Percentiles rank a stretch among this genome's conserved stretches.
These are phyloP conservation scores for Stagonosporopsis vannaccii DNA, from an alignment of 2,329 filamentous ascomycete genomes.

Conservation along the genomic window DNA sequence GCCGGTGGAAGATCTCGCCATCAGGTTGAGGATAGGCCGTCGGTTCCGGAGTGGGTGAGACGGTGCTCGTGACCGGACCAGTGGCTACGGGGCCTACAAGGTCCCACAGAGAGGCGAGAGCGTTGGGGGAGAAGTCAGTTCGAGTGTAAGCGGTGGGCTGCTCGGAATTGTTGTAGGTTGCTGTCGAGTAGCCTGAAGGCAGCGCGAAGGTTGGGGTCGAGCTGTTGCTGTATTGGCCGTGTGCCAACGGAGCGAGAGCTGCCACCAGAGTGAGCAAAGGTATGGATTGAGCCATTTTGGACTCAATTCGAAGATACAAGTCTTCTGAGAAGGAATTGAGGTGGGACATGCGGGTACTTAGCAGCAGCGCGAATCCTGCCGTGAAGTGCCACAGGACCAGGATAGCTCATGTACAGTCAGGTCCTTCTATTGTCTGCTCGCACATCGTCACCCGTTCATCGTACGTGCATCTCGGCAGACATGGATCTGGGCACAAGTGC, in stretches of 20 bases:
- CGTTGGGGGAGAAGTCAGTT: conserved; percentile 57
- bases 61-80: conserved; percentile 53
- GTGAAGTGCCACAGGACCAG: neutral
- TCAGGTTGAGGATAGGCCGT: conserved; percentile 50
- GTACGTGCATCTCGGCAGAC: conserved; percentile 5
- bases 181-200: conserved; percentile 46
- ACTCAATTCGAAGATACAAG: neutral
- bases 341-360: conserved; percentile 7
- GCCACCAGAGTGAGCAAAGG: conserved; percentile 27
- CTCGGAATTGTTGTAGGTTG: conserved; percentile 53
- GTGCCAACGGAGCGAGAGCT: conserved; percentile 19
- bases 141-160: conserved; percentile 54
- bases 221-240: conserved; percentile 7
- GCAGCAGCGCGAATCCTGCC: neutral
- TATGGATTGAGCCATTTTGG: conserved; percentile 32
- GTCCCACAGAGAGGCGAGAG: conserved; percentile 56
- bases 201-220: conserved; percentile 34
- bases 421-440: neutral
- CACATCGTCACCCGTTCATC: neutral
- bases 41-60: conserved; percentile 54
- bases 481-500: neutral
- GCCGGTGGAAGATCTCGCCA: conserved; percentile 50
- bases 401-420: neutral
- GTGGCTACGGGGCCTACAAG: conserved; percentile 53
- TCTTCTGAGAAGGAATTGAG: neutral